Base-by-base conservation (phyloP, 1,139 yeast species). In the Pichiaceae sp. region DNA sequence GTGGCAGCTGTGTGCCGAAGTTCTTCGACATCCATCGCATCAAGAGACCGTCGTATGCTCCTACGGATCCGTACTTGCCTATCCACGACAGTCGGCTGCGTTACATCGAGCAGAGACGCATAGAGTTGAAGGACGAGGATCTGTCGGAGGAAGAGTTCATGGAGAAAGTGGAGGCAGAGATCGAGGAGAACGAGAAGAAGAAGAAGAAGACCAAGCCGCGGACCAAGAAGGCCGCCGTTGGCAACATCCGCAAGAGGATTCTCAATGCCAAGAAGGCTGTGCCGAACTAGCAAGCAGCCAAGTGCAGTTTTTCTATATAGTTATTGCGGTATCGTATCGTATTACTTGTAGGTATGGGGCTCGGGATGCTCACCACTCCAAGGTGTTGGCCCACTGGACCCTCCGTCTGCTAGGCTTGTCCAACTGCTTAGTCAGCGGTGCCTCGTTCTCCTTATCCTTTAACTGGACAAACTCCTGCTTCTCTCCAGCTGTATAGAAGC, bases 311-410 rank as follows among this genome's bases (percentile, higher is more conserved):
- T n/a, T n/a, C n/a, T n/a, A n/a, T n/a, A n/a, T n/a, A n/a, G n/a
- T n/a, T n/a, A n/a, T n/a, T n/a, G n/a, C n/a, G n/a, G n/a, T n/a
- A n/a, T n/a, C n/a, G n/a, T n/a, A n/a, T n/a, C n/a, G n/a, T n/a
- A n/a, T n/a, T n/a, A n/a, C n/a, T n/a, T n/a, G n/a, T n/a, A n/a
- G n/a, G n/a, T n/a, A n/a, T n/a, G n/a, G n/a, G n/a, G n/a, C n/a
- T n/a, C n/a, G n/a, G n/a, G n/a, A n/a, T n/a, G n/a, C 15, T 49
- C 46, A 72, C 78, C 78, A 72, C 50, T 72, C 78, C 37, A 74
- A 53, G 15, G 61, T 63, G 4, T 57, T 61, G 3, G 81, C 78
- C 81, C 81, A 76, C 41, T 60, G 54, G 16, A 70, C 74, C 31
- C 40, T 50, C 36, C 55, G 51, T 23, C 26, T 33, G 26, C 29